Base-by-base conservation (phyloP, 2,329 filamentous ascomycete species). In the Albophoma yamanashiensis region DNA sequence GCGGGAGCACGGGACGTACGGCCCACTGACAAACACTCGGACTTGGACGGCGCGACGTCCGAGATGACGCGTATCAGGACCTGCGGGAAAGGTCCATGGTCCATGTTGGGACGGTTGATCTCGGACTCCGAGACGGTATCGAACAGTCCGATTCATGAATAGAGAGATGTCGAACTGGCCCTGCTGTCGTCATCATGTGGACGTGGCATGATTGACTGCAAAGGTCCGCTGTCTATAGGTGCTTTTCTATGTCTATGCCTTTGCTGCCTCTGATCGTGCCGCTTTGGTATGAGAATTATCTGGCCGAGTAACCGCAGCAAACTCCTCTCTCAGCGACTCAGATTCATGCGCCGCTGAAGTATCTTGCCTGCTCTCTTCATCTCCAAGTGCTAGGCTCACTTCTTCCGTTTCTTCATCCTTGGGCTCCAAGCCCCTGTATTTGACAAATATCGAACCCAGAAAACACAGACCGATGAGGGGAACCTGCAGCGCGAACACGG, bases 401-500 rank as follows among this genome's bases (percentile, higher is more conserved):
- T 43, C 55, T 14, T 20, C 39, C 20, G 4, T 15, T 6, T 11
- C 20, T 5, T 62, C 61, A 15, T 62, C 57, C 6, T 45, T 60
- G 0, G 62, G 70, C 60, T 73, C 73, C 56, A 85, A 63, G 0
- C 81, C 82, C 39, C 71, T 72, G 60, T 83, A 78, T 58, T 76
- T 79, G 60, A 87, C 75, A 14, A 85, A 75, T 0, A 80, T 4
- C 1, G 60, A 39, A 1, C 56, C 56, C 15, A 60, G 34, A 6
- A 60, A 60, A 38, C 58, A 58, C 2, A 62, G 12, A 8, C 61
- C 61, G 15, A 60, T 56, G 1, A 85, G 63, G 0, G 83, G 82
- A 0, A 82, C 76, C 67, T 82, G 82, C 45, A 84, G 67, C 31
- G 81, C 78, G 62, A 86, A 87, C 0, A 86, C 82, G 0, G 77